Evolutionary conservation across 768 basidiomycete species (phyloP), one percentile per base, ranked within the genome.

Genomic region (Crepidotus variabilis): DNA sequence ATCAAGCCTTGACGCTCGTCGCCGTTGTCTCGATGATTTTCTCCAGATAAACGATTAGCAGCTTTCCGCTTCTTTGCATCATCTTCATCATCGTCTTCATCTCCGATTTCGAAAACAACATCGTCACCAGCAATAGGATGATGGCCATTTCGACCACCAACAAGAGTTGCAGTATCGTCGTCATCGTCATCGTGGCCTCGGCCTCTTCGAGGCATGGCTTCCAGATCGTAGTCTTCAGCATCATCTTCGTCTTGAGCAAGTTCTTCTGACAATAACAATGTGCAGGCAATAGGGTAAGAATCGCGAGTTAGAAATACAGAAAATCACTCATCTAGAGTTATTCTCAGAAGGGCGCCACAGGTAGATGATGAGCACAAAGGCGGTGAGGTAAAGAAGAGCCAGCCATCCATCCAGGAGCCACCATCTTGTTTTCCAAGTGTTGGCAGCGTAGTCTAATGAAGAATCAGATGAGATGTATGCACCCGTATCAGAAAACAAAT

Each of bases 391-490:
- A 22, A 98, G 84, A 47, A 95, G 78, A 1, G 91, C 86, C 47
- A 98, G 80, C 79, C 93, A 98, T 16, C 95, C 97, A 65, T 99
- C 97, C 43, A 99, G 79, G 6, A 99, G 77, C 89, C 94, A 94
- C 97, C 97, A 99, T 49, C 95, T 87, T 54, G 83, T 78, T 57
- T 79, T 82, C 94, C 94, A 98, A 16, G 92, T 87, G 58, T 87
- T 89, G 6, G 94, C 90, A 14, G 93, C 90, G 67, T 95, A 98
- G 68, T 96, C 94, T 94, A 54, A 3, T 35, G 39, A 20, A 53
- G 49, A 47, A 23, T 36, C 45, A 47, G 11, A 35, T 57, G 33
- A 57, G 22, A 23, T 10, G 46, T 60, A 43, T 20, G 59, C 49
- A 14, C 34, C 36, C 53, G 47, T 56, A 23, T 18, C 60, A 56